Base-by-base conservation (phyloP, 1,139 yeast genomes). In the Hanseniaspora gamundiae region DNA sequence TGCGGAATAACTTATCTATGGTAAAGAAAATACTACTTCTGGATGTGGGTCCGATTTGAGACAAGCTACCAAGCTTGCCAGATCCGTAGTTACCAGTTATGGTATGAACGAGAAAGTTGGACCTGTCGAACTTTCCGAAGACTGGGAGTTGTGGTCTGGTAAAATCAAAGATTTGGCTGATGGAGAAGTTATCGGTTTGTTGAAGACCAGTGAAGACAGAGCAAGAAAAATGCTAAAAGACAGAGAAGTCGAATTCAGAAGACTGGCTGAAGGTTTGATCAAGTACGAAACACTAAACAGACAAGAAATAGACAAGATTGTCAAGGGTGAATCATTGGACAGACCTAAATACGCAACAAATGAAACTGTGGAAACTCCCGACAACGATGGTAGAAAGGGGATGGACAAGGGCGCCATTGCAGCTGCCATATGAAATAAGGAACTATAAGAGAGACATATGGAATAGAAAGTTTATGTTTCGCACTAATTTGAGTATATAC, bases 91-190 rank as follows among this genome's bases (percentile, higher is more conserved):
- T 38, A 86, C 95, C 1, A 80, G 87, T 41, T 91, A 84, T 59
- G 99, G 99, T 56, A 91, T 93, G 98, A 80, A 94, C 53, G 91
- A 85, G 45, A 76, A 73, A 47, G 85, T 91, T 50, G 98, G 98
- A 1, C 98, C 98, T 6, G 86, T 91, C 31, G 78, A 78, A 57
- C 71, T 91, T 42, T 74, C 88, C 46, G 91, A 86, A 56, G 80
- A 82, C 59, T 88, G 96, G 96, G 87, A 80, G 52, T 76, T 83
- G 45, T 91, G 97, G 98, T 85, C 96, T 1, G 84, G 88, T 11
- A 76, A 78, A 51, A 74, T 94, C 42, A 74, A 94, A 51, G 93
- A 86, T 58, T 69, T 79, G 62, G 98, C 97, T 16, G 99, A 93
- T 62, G 77, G 81, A 56, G 98, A 91, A 66, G 91, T 91, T 39